phyloP scores from a whole-genome alignment of 2,329 filamentous ascomycete species.

The Scedosporium minutisporum region DNA sequence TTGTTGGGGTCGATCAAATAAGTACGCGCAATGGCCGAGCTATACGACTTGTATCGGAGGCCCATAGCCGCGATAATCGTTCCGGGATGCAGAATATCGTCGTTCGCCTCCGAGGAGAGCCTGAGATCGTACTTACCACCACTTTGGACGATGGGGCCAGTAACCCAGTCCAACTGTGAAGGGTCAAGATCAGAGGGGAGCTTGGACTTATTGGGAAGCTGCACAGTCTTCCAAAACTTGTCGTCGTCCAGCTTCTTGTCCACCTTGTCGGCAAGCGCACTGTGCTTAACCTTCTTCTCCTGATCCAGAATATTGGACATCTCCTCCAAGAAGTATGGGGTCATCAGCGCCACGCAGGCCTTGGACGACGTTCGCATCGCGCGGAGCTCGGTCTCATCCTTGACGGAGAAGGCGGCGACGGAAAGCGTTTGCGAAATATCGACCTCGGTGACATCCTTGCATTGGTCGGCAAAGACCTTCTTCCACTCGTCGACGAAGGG shows the following conservation, averaged over 20 bases:
- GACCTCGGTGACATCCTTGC: conserved; percentile 79
- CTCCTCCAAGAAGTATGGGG: conserved; percentile 93
- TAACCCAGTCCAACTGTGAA: conserved; percentile 84
- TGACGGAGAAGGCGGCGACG: conserved; percentile 74
- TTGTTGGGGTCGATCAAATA: conserved; percentile 97
- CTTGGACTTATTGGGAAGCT: conserved; percentile 61
- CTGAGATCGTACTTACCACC: conserved; percentile 91
- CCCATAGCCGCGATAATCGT: conserved; percentile 91
- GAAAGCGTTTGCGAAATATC: conserved; percentile 80
- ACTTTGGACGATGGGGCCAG: conserved; percentile 85
- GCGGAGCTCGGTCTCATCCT: conserved; percentile 89
- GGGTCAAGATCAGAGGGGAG: conserved; percentile 81
- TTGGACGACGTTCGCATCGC: conserved; percentile 90
- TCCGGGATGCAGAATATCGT: conserved; percentile 76
- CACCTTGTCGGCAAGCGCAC: conserved; percentile 74
- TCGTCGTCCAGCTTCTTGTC: conserved; percentile 84
- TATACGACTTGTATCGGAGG: conserved; percentile 91
- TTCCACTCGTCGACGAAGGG: conserved; percentile 98
- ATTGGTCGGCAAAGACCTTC: conserved; percentile 64
- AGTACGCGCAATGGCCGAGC: conserved; percentile 82
- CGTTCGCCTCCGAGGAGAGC: conserved; percentile 67
- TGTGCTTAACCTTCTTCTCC: conserved; percentile 95
- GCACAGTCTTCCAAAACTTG: conserved; percentile 82
- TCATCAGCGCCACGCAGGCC: conserved; percentile 89
- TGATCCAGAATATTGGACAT: conserved; percentile 95